phyloP scores from a whole-genome alignment of 1,284 basidiomycete species.

The Golubevia sp. region DNA sequence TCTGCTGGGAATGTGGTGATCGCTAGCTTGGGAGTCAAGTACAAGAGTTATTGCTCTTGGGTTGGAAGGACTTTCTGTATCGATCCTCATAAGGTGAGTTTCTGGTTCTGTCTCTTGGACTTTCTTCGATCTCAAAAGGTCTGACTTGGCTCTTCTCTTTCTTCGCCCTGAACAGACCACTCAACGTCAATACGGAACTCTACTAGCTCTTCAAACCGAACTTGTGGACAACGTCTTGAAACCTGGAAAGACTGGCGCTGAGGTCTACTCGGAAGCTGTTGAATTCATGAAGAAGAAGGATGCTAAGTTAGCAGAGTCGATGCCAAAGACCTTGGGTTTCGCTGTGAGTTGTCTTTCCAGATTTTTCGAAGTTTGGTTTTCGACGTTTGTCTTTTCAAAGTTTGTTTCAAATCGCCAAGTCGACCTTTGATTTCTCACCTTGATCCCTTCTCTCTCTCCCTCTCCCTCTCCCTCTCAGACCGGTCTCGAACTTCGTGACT shows the following conservation, averaged over 20 bases:
- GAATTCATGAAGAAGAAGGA: constrained; percentile 76
- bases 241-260: constrained; percentile 77
- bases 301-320: constrained; percentile 78
- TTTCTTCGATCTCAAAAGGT: background rate
- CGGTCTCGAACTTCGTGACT: constrained; percentile 84
- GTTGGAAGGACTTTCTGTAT: constrained; percentile 92
- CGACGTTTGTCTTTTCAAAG: too few species aligned
- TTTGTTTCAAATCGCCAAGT: background rate
- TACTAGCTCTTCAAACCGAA: constrained; percentile 79
- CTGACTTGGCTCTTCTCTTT: background rate
- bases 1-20: constrained; percentile 84
- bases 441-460: constrained; percentile 5
- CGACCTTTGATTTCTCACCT: background rate
- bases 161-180: too few species aligned
- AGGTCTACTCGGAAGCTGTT: constrained; percentile 79
- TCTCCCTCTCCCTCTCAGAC: constrained; percentile 3
- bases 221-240: constrained; percentile 74
- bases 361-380: background rate
- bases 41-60: constrained; percentile 90
- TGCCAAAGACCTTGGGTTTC: constrained; percentile 89
- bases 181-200: constrained; percentile 68
- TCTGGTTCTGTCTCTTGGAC: background rate
- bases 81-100: constrained; percentile 74
- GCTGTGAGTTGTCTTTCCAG: constrained; percentile 67
- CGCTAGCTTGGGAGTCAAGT: constrained; percentile 84